Percentiles rank a stretch among this genome's conserved stretches.
phyloP scores from a whole-genome alignment of 2,329 filamentous ascomycete genomes.

The Penicillium sp. region DNA sequence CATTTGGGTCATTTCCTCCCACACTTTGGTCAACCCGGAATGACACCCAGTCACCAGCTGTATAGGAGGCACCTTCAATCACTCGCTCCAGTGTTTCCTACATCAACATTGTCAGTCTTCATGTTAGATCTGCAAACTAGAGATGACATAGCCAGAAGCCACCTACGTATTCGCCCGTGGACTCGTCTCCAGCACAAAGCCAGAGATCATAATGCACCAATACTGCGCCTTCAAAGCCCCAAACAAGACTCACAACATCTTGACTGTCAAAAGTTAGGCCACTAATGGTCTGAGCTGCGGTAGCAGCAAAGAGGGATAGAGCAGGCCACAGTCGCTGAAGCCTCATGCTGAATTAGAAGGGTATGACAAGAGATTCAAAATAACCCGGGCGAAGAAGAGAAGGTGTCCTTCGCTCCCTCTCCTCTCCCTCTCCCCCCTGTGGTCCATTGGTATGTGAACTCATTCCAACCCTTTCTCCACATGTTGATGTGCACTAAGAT shows the following conservation, averaged over 20 bases:
- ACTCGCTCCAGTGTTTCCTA: conserved; percentile 46
- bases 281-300: conserved; percentile 52
- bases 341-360: conserved; percentile 27
- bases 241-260: conserved; percentile 43
- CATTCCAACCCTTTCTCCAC: conserved; percentile 10
- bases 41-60: conserved; percentile 44
- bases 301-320: conserved; percentile 42
- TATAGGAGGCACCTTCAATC: conserved; percentile 37
- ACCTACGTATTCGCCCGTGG: conserved; percentile 47
- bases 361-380: background rate
- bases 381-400: conserved; percentile 1
- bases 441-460: conserved; percentile 14
- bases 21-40: conserved; percentile 46
- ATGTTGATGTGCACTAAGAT: conserved; percentile 15
- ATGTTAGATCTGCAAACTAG: background rate
- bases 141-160: background rate
- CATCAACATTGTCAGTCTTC: conserved; percentile 1
- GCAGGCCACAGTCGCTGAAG: conserved; percentile 30
- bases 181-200: conserved; percentile 62
- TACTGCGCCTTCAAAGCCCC: conserved; percentile 15
- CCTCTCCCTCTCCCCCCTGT: conserved; percentile 2
- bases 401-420: background rate
- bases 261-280: conserved; percentile 53
- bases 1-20: conserved; percentile 51
- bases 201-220: conserved; percentile 54